A percentile compares a stretch with the other conserved stretches of the same genome.
Conservation (phyloP, 768 basidiomycete genomes). For the Suillus variegatus region DNA sequence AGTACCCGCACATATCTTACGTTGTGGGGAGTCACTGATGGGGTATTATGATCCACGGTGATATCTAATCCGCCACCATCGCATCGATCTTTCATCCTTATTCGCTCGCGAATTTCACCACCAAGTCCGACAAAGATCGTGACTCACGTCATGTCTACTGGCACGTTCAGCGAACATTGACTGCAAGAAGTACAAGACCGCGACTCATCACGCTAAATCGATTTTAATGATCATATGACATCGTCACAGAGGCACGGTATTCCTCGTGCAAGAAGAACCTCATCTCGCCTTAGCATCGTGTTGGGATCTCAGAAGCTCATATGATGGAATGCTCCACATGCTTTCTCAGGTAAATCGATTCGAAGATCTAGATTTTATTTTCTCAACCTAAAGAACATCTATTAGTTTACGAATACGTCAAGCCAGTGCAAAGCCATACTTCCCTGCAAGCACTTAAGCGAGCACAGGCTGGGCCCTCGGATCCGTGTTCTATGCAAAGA, state of each 20-base stretch:
- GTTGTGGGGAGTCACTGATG: not conserved
- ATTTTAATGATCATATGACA: not conserved
- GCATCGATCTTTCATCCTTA: not conserved
- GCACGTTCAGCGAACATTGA: not conserved
- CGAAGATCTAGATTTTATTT: not conserved
- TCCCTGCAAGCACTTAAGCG: not conserved
- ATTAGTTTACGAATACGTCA: not conserved
- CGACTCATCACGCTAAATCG: not conserved
- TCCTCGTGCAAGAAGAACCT: not conserved
- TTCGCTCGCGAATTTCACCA: conserved; percentile 3
- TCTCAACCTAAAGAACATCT: not conserved
- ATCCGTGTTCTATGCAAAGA: not conserved
- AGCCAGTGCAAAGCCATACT: not conserved
- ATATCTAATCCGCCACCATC: not conserved
- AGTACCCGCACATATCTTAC: not conserved
- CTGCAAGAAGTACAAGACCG: not conserved
- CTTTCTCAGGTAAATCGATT: not conserved
- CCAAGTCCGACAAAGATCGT: not conserved
- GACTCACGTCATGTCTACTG: not conserved
- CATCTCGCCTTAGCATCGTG: not conserved
- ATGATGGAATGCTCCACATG: not conserved
- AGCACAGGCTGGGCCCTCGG: conserved; percentile 2
- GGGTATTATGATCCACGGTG: not conserved
- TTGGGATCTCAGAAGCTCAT: not conserved
- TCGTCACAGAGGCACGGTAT: not conserved